These are phyloP conservation scores for Trichoderma asperelloides DNA, from an alignment of 495 filamentous ascomycete genomes.

Conservation along the genomic window DNA sequence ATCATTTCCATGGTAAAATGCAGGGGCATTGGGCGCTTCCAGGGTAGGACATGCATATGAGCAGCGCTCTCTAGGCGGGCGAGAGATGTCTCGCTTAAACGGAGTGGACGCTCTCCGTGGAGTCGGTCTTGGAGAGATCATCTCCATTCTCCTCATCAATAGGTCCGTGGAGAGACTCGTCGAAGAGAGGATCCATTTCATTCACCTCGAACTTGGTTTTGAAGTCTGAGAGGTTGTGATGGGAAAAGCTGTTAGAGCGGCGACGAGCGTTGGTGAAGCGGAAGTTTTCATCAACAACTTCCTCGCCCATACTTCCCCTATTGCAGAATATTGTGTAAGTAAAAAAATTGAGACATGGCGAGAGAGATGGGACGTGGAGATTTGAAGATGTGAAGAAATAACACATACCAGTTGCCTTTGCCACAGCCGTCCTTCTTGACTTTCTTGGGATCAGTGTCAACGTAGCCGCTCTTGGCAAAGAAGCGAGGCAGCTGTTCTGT, in stretches of 20 bases:
- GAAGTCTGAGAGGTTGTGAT: slow-evolving; percentile 52
- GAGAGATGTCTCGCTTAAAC: neutral
- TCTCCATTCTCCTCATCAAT: slow-evolving; percentile 37
- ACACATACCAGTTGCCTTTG: slow-evolving; percentile 82
- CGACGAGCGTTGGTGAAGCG: slow-evolving; percentile 78
- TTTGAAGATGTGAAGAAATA: neutral
- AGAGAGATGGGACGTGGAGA: neutral
- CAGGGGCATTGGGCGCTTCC: neutral
- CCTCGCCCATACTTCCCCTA: slow-evolving; percentile 78
- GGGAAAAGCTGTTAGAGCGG: slow-evolving; percentile 75
- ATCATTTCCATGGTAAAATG: neutral
- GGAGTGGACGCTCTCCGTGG: slow-evolving; percentile 29
- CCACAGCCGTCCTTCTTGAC: slow-evolving; percentile 94
- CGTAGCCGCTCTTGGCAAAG: slow-evolving; percentile 81
- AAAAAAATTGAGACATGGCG: neutral
- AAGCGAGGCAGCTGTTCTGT: slow-evolving; percentile 76
- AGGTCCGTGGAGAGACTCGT: slow-evolving; percentile 67
- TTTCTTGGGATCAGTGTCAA: slow-evolving; percentile 78
- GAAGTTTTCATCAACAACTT: slow-evolving; percentile 71
- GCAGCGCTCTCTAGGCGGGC: neutral
- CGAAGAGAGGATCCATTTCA: slow-evolving; percentile 80
- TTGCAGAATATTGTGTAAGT: slow-evolving; percentile 1
- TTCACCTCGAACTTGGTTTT: slow-evolving; percentile 85
- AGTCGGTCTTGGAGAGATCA: slow-evolving; percentile 44
- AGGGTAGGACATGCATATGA: neutral